Evolutionary conservation across 306 rosid species (phyloP), one percentile per base, ranked within the genome.

Genomic region (Prunus padus): DNA sequence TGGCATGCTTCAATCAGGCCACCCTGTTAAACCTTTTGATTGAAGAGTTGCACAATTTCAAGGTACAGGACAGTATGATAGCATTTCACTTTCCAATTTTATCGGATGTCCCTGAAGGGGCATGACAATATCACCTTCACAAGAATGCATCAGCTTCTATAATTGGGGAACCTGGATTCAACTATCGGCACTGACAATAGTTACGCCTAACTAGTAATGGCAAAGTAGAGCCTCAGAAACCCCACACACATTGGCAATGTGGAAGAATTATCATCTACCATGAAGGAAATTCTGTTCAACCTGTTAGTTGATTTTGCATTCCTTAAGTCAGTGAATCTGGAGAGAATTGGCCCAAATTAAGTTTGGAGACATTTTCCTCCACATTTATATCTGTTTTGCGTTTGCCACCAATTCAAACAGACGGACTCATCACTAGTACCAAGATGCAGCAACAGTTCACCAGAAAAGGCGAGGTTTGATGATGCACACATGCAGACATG

Each of bases 1-100:
- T 72, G 65, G 44, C 61, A 30, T 26, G 56, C 62, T 64, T 61
- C 57, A 54, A 33, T 79, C 61, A 54, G 52, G 65, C 49, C 76
- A 69, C 15, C 18, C 72, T 1, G 8, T 63, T 61, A 8, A 14
- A 18, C 26, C 16, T 59, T 46, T 77, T 31, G 52, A 13, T 40
- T 30, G 22, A 60, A 30, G 66, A 6, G 57, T 46, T 68, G 11
- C 5, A 22, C 14, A 9, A 15, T 65, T 75, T 66, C 26, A 52
- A 45, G 28, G 4, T 61, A 60, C 45, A 69, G 25, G 56, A 14
- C 12, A 31, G n/a, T 51, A 51, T 44, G 62, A 51, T 55, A 31
- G 30, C 45, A 19, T 46, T 13, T 68, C 80, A 71, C 20, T 54
- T 72, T 71, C 11, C 42, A 62, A 14, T 26, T 62, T 15, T 62